Base-by-base conservation (phyloP, 1,284 basidiomycete species). In the Phellopilus nigrolimitatus region DNA sequence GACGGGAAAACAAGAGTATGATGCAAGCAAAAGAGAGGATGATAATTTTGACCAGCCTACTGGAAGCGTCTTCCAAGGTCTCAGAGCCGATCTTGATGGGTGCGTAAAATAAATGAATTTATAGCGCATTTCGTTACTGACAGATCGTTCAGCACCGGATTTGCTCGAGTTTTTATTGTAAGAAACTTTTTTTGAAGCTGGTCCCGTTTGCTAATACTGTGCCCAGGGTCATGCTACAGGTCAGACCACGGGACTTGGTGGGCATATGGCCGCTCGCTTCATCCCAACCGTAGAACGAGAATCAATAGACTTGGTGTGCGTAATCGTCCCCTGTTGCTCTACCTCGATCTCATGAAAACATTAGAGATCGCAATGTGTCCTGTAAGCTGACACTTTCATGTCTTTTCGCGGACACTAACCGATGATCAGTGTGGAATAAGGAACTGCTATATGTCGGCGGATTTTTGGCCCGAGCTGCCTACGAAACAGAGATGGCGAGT, bases 231-330 rank as follows among this genome's bases (percentile, higher is more conserved):
- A 90, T 60, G 77, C 85, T 13, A 95, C 92, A 4, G 85, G 79
- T 19, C 95, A 99, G 68, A 97, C 94, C 4, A 97, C 94, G 2
- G 92, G 94, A 43, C 82, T 97, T 39, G 91, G 90, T 3, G 94
- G 94, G 0, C 92, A 95, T 61, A 82, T 98, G 67, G 83, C 92
- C 1, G 87, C 91, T 1, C 78, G 94, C 6, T 98, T 98, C 64
- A 97, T 99, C 54, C 93, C 94, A 0, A 99, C 95, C 0, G 95
- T 99, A 2, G 95, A 99, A 68, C 81, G 95, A 57, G 95, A 99
- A 68, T 91, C 90, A 0, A 86, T 97, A 57, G 94, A 97, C 67
- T 71, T 94, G 4, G 84, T 89, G 82, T 90, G 65, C 68, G 82
- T 69, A 19, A 34, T 19, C 47, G n/a, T 54, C 60, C 28, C 66